These are phyloP conservation scores for Paracamarosporium sp. DNA, from an alignment of 2,329 filamentous ascomycete genomes.

Conservation along the genomic window DNA sequence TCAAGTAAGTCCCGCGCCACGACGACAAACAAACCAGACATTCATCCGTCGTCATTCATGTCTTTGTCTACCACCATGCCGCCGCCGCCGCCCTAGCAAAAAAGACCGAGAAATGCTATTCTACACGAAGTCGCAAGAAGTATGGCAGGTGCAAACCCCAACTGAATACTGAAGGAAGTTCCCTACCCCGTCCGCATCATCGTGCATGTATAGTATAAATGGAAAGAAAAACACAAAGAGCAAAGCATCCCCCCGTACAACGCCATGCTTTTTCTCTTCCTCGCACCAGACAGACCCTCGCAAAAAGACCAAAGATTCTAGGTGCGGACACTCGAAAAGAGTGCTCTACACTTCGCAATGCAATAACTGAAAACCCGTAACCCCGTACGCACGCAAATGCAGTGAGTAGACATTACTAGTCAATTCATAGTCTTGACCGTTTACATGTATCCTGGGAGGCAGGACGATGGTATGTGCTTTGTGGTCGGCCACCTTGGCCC, in stretches of 20 bases:
- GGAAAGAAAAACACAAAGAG: not conserved
- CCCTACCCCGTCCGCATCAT: not conserved
- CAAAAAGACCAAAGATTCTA: slow-evolving; percentile 8
- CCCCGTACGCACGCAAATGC: slow-evolving; percentile 42
- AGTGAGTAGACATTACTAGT: slow-evolving; percentile 35
- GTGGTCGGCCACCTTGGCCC: not conserved
- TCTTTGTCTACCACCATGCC: not conserved
- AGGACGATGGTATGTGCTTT: slow-evolving; percentile 1
- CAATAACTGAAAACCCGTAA: slow-evolving; percentile 26
- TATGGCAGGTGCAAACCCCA: not conserved
- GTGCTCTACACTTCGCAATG: slow-evolving; percentile 16
- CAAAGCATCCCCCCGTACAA: not conserved
- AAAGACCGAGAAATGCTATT: slow-evolving; percentile 6
- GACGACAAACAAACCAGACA: not conserved
- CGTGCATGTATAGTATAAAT: not conserved
- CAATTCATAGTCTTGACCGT: slow-evolving; percentile 5
- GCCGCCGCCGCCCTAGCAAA: not conserved
- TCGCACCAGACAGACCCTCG: not conserved
- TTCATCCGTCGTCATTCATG: not conserved
- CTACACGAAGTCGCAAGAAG: slow-evolving; percentile 6
- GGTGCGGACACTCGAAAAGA: not conserved
- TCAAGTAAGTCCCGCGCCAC: not conserved
- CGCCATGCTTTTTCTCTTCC: slow-evolving; percentile 12
- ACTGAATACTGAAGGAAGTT: not conserved
- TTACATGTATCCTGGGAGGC: slow-evolving; percentile 7